Percentiles rank a stretch among this genome's conserved stretches.
phyloP scores from a whole-genome alignment of 163 green algal species.

The Scenedesmus sp. region DNA sequence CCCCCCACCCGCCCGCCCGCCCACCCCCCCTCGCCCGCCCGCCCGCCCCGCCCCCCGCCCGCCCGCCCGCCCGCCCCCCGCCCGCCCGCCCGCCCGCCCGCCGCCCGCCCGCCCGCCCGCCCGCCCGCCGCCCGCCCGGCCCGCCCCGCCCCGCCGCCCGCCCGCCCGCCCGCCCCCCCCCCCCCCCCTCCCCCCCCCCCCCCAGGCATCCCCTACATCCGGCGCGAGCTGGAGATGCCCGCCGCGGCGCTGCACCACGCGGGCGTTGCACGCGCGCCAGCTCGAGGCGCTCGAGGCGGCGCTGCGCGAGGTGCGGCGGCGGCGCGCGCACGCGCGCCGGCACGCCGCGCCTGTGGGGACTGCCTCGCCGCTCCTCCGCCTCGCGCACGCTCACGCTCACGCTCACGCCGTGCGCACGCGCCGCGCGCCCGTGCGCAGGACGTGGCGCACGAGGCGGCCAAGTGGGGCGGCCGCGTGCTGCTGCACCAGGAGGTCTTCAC shows the following conservation, averaged over 20 bases:
- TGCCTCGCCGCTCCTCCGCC: neutral
- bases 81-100: too few species aligned
- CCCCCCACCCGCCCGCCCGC: too few species aligned
- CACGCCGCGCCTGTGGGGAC: neutral
- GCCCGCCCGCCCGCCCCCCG: too few species aligned
- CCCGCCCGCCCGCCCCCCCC: too few species aligned
- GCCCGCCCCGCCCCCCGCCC: too few species aligned
- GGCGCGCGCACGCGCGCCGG: neutral
- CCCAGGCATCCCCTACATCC: constrained; percentile 80
- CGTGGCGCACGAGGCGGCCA: constrained; percentile 62
- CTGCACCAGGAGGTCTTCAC: constrained; percentile 79
- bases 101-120: too few species aligned
- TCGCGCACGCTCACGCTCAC: neutral
- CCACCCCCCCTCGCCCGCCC: too few species aligned
- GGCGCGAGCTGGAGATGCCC: constrained; percentile 91
- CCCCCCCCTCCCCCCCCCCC: too few species aligned
- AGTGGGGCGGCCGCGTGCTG: constrained; percentile 76
- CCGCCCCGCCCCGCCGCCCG: too few species aligned
- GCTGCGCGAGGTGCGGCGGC: constrained; percentile 69
- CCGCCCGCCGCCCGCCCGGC: too few species aligned
- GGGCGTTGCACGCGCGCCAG: constrained; percentile 68
- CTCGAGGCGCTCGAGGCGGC: constrained; percentile 83
- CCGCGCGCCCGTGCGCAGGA: constrained; percentile 47
- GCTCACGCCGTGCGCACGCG: too few species aligned
- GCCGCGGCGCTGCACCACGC: constrained; percentile 86